Conservation (phyloP, 257 asterid genomes). For the Echium plantagineum region DNA sequence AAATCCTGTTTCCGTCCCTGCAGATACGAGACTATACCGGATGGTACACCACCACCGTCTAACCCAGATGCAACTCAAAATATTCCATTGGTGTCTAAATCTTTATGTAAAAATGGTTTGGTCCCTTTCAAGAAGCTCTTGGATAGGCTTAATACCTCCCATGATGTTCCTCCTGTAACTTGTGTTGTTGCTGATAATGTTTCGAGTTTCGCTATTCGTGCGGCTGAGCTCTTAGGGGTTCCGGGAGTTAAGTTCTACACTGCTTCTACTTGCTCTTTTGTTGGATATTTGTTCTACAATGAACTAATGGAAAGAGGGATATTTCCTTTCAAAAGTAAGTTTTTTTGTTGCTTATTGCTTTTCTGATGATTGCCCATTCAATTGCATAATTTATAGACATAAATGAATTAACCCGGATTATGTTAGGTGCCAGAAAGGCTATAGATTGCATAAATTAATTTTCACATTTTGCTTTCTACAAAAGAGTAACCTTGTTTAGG, state of each 20-base stretch:
- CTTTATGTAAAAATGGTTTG: conserved; percentile 22
- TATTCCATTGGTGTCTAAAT: conserved; percentile 37
- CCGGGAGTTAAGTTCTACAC: conserved; percentile 45
- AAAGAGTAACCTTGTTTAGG: background rate
- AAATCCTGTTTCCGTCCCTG: too few species aligned
- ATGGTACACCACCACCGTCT: conserved; percentile 47
- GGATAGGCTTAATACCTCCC: conserved; percentile 14
- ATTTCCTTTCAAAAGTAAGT: conserved; percentile 43
- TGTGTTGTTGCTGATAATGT: conserved; percentile 37
- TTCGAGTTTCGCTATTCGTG: conserved; percentile 33
- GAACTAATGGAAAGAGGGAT: conserved; percentile 27
- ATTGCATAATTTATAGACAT: background rate
- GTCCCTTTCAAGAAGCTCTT: conserved; percentile 29
- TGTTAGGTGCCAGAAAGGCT: too few species aligned
- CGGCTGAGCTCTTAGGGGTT: conserved; percentile 37
- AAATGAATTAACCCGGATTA: too few species aligned
- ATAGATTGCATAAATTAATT: background rate
- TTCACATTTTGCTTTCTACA: background rate
- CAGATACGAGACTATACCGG: conserved; percentile 36
- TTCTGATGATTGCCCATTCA: background rate
- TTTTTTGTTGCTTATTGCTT: background rate
- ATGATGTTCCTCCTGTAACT: conserved; percentile 24
- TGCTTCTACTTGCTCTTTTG: conserved; percentile 35
- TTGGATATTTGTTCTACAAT: conserved; percentile 32
- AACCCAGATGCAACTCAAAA: conserved; percentile 57